Conservation (phyloP, 2,329 filamentous ascomycete species). For the Penicillium sp. region DNA sequence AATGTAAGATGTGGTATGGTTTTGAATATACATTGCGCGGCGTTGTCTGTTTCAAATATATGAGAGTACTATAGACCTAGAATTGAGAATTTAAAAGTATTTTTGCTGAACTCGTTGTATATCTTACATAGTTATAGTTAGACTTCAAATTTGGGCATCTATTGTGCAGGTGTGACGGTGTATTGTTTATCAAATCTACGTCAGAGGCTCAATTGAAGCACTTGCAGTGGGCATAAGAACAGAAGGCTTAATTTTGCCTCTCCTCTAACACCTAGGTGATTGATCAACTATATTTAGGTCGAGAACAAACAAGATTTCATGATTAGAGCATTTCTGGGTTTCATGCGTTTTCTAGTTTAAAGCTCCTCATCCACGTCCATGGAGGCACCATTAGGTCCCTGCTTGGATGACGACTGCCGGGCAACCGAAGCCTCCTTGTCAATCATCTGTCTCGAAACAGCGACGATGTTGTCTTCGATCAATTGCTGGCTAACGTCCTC, state of each 20-base stretch:
- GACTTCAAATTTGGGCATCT: not conserved
- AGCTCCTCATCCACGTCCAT: constrained; percentile 70
- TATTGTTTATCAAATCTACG: not conserved
- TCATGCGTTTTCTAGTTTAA: constrained; percentile 28
- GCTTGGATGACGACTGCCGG: constrained; percentile 51
- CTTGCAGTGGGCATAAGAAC: too few species aligned
- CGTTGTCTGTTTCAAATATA: constrained; percentile 6
- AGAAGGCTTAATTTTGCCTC: too few species aligned
- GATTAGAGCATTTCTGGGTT: constrained; percentile 20
- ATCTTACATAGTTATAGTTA: too few species aligned
- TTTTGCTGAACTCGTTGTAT: too few species aligned
- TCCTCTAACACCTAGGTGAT: not conserved
- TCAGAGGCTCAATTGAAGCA: too few species aligned
- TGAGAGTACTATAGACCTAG: not conserved
- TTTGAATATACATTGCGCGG: constrained; percentile 15
- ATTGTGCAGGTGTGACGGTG: not conserved
- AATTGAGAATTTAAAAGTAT: not conserved
- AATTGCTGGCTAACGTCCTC: constrained; percentile 94
- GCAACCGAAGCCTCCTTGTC: constrained; percentile 97
- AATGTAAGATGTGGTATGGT: constrained; percentile 7
- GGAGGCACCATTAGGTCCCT: constrained; percentile 47
- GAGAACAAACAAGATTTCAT: constrained; percentile 13
- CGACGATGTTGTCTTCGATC: constrained; percentile 99
- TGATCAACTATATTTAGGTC: not conserved
- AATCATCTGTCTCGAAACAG: constrained; percentile 98